A percentile compares a stretch with the other conserved stretches of the same genome.
These are phyloP conservation scores for Asclepias syriaca DNA, from an alignment of 257 asterid genomes.

Conservation along the genomic window DNA sequence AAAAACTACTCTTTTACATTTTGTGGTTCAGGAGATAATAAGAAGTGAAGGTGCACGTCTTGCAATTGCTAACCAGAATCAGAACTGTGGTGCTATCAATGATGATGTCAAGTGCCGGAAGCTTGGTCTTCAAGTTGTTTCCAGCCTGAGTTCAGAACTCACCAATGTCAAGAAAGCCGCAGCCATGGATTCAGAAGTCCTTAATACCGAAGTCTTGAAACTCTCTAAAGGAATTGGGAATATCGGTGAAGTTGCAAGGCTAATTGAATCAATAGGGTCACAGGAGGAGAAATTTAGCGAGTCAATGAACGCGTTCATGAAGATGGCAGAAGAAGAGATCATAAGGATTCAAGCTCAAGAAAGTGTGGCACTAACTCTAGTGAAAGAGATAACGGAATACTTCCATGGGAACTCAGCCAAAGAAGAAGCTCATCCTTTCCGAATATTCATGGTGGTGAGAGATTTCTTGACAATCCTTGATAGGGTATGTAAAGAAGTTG, in stretches of 20 bases:
- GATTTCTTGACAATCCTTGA: conserved; percentile 76
- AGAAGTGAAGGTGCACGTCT: conserved; percentile 81
- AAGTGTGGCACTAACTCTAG: conserved; percentile 64
- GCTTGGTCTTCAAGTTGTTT: conserved; percentile 81
- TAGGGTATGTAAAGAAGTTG: conserved; percentile 91
- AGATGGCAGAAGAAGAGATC: conserved; percentile 76
- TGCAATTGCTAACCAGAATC: conserved; percentile 35
- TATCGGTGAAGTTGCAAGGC: conserved; percentile 40
- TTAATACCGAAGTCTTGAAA: conserved; percentile 64
- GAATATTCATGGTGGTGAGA: conserved; percentile 89
- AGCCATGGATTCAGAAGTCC: conserved; percentile 86
- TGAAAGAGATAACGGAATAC: conserved; percentile 91
- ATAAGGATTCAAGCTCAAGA: conserved; percentile 81
- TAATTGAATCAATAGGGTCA: conserved; percentile 25
- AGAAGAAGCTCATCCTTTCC: conserved; percentile 93
- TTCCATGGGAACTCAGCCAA: conserved; percentile 89
- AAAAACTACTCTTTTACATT: conserved; percentile 88
- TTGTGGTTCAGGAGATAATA: conserved; percentile 87
- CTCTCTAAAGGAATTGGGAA: conserved; percentile 62
- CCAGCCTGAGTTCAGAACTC: conserved; percentile 65
- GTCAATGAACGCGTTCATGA: conserved; percentile 44
- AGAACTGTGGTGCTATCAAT: conserved; percentile 29
- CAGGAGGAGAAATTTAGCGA: conserved; percentile 41
- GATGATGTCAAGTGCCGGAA: conserved; percentile 68
- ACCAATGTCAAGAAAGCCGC: conserved; percentile 88